Evolutionary conservation across 2,329 filamentous ascomycete species (phyloP).

Genomic region (Thielaviopsis ethacetica): DNA sequence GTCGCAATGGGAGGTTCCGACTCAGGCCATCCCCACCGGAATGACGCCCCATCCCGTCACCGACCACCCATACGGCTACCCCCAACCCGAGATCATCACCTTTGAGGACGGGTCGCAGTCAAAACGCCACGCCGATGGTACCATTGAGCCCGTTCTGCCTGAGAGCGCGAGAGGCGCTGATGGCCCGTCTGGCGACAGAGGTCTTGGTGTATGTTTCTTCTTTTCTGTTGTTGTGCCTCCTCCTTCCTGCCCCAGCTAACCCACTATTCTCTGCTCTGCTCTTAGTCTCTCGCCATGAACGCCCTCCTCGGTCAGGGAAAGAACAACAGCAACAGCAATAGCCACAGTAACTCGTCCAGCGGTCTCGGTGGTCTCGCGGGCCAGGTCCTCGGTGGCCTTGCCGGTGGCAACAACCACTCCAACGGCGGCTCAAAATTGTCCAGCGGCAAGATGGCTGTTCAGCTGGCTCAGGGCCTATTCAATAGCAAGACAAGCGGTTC

Average conservation of each 20-base stretch:
- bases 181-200: slow-evolving; percentile 40
- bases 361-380: slow-evolving; percentile 26
- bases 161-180: slow-evolving; percentile 28
- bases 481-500: slow-evolving; percentile 16
- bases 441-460: slow-evolving; percentile 36
- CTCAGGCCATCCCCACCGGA: slow-evolving; percentile 43
- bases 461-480: slow-evolving; percentile 39
- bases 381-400: slow-evolving; percentile 27
- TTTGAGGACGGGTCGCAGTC: slow-evolving; percentile 47
- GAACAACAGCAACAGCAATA: slow-evolving; percentile 22
- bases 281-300: slow-evolving; percentile 43
- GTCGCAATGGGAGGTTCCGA: slow-evolving; percentile 61
- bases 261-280: slow-evolving; percentile 16
- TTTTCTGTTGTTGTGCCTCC: slow-evolving; percentile 16
- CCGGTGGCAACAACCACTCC: slow-evolving; percentile 16
- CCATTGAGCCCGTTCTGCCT: slow-evolving; percentile 41
- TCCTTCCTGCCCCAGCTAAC: slow-evolving; percentile 12
- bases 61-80: slow-evolving; percentile 44
- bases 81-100: slow-evolving; percentile 37
- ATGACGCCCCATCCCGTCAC: slow-evolving; percentile 37
- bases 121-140: slow-evolving; percentile 42
- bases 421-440: slow-evolving; percentile 22
- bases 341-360: slow-evolving; percentile 21
- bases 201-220: slow-evolving; percentile 42
- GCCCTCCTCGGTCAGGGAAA: slow-evolving; percentile 34